Base-by-base conservation (phyloP, 2,329 filamentous ascomycete genomes). In the Meredithiella fracta region DNA sequence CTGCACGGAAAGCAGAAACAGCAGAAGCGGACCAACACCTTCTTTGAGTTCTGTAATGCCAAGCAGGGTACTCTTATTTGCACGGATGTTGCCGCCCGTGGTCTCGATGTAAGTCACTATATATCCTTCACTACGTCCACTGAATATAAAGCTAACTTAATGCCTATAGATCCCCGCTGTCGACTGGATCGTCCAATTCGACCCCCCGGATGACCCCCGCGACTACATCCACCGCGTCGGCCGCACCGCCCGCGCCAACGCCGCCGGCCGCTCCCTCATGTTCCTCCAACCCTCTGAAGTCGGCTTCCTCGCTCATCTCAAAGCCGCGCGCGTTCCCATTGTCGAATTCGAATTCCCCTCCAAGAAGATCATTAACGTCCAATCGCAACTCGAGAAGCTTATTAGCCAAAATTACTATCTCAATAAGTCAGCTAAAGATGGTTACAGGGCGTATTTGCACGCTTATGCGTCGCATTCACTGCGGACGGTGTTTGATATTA, bases 1-100 rank as follows among this genome's bases (percentile, higher is more conserved):
- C 75, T 94, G 6, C 87, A 94, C 68, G 92, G 89, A 62, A 96
- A 98, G 72, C 88, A 95, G 71, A 98, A 98, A 71, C 92, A 98
- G 70, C 89, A 96, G 70, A 95, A 95, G 69, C 86, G 92, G n/a
- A 98, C 92, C 23, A 94, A 94, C 66, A 95, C 89, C 0, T 98
- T 98, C 68, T 98, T 97, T 68, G 91, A 97, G 67, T 98, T 98
- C 67, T 76, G 73, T 68, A 78, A 78, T 60, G 75, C 90, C 17
- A 82, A 82, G 61, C 80, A 85, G 61, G 92, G 91, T 23, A 94
- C 86, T 0, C 70, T 98, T 55, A 92, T 98, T 62, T 96, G 90
- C 71, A 98, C 92, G 0, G 92, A 98, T 65, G 92, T 98, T 60
- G 92, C 92, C 49, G 92, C 92, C 2, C 78, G 92, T 73, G 92